Evolutionary conservation across 176 grass and related monocot genomes (phyloP), one percentile per base, ranked within the genome.

Genomic region (Oryza nivara): DNA sequence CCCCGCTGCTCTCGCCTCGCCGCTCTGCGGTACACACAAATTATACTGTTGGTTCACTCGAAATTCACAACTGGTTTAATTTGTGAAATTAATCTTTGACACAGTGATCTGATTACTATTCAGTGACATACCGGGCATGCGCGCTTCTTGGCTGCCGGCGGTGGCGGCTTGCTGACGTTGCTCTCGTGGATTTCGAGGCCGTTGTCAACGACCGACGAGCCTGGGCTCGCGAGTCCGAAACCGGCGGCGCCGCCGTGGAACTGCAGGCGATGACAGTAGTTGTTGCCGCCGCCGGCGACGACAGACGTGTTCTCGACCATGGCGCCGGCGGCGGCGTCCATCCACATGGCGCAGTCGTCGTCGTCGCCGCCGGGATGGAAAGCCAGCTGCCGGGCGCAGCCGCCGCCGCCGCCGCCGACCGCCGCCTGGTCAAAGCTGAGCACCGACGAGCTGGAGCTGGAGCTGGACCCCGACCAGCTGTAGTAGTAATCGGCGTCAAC

Each of bases 401-500:
- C 44, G 30, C 30, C 30, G 28, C 28, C 30, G 28, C 28, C 1
- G 30, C 30, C 30, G 64, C 73, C 60, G 2, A 70, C n/a, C 51
- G 51, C 51, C 19, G n/a, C 64, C 70, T 90, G 85, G 79, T 98
- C 96, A 20, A 98, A 98, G 80, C 93, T 92, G 79, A 98, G 93
- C 51, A 98, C 89, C 56, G 93, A 98, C 49, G 96, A 89, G 87
- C 82, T 91, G 6, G 95, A 93, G 88, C 84, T 88, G 54, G 90
- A 77, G 74, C 81, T 90, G 69, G 86, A 49, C 20, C 75, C 72
- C 0, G 88, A 83, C 1, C 78, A 94, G 76, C 75, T 12, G 86
- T 86, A 84, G 77, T 87, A 88, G 68, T 80, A 23, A 63, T 14
- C 68, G 3, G 11, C 54, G 2, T n/a, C 89, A 11, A 77, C 86